A percentile compares a stretch with the other conserved stretches of the same genome.
Conservation (phyloP, 768 basidiomycete species). For the Hydnomerulius pinastri region DNA sequence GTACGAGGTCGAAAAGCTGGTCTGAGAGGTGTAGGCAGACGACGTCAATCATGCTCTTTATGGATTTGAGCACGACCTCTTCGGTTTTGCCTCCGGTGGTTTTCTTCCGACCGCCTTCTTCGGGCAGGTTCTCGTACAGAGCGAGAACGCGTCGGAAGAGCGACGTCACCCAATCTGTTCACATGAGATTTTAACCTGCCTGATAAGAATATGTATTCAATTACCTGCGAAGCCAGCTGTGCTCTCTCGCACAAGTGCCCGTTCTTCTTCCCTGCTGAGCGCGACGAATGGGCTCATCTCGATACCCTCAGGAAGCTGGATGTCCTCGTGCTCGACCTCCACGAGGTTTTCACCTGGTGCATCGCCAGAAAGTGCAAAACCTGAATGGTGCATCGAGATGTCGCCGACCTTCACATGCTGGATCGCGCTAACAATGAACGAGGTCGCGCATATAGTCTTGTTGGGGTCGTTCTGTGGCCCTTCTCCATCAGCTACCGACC, state of each 20-base stretch:
- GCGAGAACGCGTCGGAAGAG: conserved; percentile 78
- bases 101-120: conserved; percentile 88
- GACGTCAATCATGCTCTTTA: conserved; percentile 79
- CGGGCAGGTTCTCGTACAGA: conserved; percentile 90
- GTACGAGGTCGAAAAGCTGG: conserved; percentile 76
- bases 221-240: conserved; percentile 78
- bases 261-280: conserved; percentile 65
- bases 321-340: conserved; percentile 48
- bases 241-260: conserved; percentile 72
- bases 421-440: conserved; percentile 72
- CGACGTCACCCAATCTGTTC: conserved; percentile 75
- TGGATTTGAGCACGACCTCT: conserved; percentile 73
- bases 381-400: conserved; percentile 62
- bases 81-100: conserved; percentile 82
- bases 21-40: conserved; percentile 71
- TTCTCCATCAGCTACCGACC: conserved; percentile 1
- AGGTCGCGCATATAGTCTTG: conserved; percentile 78
- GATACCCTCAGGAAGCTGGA: conserved; percentile 53
- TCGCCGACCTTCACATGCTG: conserved; percentile 81
- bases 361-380: conserved; percentile 55
- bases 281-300: conserved; percentile 35
- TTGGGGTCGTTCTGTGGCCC: conserved; percentile 67
- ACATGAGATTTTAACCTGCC: not conserved
- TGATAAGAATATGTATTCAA: conserved; percentile 9
- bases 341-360: conserved; percentile 55